phyloP scores from a whole-genome alignment of 208 protist genomes.

The Crithidia fasciculata region DNA sequence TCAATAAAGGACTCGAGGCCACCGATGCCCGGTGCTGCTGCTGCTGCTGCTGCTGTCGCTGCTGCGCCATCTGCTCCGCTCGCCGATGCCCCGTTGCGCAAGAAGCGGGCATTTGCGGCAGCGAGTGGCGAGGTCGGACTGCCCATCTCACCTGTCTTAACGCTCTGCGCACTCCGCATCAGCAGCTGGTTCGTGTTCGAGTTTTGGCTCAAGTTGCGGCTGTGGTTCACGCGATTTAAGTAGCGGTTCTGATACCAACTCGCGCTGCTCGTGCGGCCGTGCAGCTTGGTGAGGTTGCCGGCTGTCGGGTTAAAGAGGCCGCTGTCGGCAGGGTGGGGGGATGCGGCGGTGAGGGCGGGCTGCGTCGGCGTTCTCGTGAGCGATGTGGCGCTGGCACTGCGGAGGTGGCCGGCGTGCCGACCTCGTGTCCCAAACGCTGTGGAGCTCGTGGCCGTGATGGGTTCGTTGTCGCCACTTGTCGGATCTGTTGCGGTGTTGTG shows the following conservation, averaged over 20 bases:
- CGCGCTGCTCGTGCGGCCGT: slow-evolving; percentile 65
- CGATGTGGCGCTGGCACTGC: slow-evolving; percentile 13
- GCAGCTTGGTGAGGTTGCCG: slow-evolving; percentile 20
- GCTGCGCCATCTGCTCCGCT: background rate
- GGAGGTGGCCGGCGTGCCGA: background rate
- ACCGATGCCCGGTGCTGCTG: background rate
- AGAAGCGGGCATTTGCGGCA: background rate
- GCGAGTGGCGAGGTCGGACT: background rate
- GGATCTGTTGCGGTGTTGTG: background rate
- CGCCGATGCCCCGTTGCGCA: slow-evolving; percentile 9
- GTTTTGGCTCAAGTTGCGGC: slow-evolving; percentile 25
- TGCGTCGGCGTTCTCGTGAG: background rate
- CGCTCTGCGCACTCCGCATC: background rate
- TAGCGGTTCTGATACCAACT: slow-evolving; percentile 65
- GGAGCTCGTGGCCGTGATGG: slow-evolving; percentile 4
- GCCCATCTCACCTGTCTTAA: background rate
- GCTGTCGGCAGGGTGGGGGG: background rate
- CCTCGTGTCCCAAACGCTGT: background rate
- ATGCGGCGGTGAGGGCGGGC: background rate
- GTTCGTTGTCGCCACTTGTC: slow-evolving; percentile 1
- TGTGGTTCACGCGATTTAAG: slow-evolving; percentile 40
- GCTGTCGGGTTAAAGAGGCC: background rate
- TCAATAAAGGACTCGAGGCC: slow-evolving; percentile 52
- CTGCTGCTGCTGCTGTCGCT: background rate
- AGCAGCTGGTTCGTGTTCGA: background rate